Percentiles rank a stretch among this genome's conserved stretches.
Evolutionary conservation across 768 basidiomycete species (phyloP).

Genomic region (Mycena amicta): DNA sequence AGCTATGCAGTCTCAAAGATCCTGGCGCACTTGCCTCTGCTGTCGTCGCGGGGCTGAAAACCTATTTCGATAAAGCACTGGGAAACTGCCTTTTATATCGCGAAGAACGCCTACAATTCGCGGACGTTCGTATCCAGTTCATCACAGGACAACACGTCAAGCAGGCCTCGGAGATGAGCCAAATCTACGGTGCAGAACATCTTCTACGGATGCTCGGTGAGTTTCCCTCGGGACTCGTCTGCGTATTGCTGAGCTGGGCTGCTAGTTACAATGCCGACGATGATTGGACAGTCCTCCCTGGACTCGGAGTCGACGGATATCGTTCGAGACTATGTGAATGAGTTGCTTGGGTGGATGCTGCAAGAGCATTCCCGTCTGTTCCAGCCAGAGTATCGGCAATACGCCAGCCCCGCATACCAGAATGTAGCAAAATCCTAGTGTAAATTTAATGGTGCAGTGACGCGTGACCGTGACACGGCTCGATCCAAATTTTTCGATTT

Average conservation of each 20-base stretch:
- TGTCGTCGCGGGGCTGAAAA: slow-evolving; percentile 79
- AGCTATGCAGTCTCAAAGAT: slow-evolving; percentile 58
- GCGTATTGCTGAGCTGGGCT: background rate
- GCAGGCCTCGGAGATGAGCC: slow-evolving; percentile 84
- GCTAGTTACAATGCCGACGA: slow-evolving; percentile 86
- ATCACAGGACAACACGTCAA: slow-evolving; percentile 73
- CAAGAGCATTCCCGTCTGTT: slow-evolving; percentile 75
- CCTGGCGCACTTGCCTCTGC: slow-evolving; percentile 74
- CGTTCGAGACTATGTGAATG: slow-evolving; percentile 87
- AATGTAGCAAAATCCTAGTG: slow-evolving; percentile 60
- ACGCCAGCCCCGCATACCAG: slow-evolving; percentile 75
- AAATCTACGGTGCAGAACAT: slow-evolving; percentile 94
- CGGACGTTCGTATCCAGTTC: slow-evolving; percentile 70
- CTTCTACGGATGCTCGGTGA: slow-evolving; percentile 87
- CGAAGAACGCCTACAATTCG: slow-evolving; percentile 93
- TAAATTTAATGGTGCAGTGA: background rate
- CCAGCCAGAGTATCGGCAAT: slow-evolving; percentile 70
- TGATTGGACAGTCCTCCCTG: slow-evolving; percentile 88
- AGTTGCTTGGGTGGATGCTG: slow-evolving; percentile 85
- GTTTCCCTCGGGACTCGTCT: slow-evolving; percentile 26
- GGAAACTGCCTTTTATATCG: slow-evolving; percentile 91
- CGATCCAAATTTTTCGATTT: background rate
- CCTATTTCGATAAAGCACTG: slow-evolving; percentile 92
- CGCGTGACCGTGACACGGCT: slow-evolving; percentile 1
- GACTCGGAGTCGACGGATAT: slow-evolving; percentile 84